Evolutionary conservation across 1,139 yeast genomes (phyloP).

Genomic region (Zygosaccharomyces sapae): DNA sequence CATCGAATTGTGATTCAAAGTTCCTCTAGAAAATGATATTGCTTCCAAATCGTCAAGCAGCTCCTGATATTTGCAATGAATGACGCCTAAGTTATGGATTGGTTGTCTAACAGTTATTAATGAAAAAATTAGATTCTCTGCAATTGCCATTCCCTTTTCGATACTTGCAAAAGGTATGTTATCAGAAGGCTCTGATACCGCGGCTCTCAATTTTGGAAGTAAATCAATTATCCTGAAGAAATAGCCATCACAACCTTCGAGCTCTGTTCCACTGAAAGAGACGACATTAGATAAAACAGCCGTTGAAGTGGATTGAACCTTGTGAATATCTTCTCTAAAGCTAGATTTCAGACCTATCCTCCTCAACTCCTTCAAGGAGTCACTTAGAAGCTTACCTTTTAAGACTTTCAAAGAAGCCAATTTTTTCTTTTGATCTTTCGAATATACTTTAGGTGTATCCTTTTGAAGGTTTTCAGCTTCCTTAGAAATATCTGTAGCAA

Average conservation of each 20-base stretch:
- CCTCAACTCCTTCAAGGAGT: slow-evolving; percentile 67
- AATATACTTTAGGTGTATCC: slow-evolving; percentile 71
- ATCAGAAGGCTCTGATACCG: slow-evolving; percentile 56
- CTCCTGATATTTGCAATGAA: slow-evolving; percentile 21
- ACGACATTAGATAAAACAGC: slow-evolving; percentile 54
- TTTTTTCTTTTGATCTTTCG: slow-evolving; percentile 69
- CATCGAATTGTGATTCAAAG: slow-evolving; percentile 16
- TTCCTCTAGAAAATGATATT: slow-evolving; percentile 20
- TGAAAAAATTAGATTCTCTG: slow-evolving; percentile 64
- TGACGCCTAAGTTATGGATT: slow-evolving; percentile 37
- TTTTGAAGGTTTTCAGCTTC: slow-evolving; percentile 61
- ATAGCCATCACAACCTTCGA: slow-evolving; percentile 52
- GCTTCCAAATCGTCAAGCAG: slow-evolving; percentile 23
- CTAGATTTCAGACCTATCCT: slow-evolving; percentile 70
- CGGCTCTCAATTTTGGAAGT: slow-evolving; percentile 70
- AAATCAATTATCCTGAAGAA: slow-evolving; percentile 73
- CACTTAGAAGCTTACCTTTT: slow-evolving; percentile 73
- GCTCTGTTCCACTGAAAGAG: slow-evolving; percentile 42
- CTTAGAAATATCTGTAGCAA: slow-evolving; percentile 50
- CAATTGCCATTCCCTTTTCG: slow-evolving; percentile 72
- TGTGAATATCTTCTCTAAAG: slow-evolving; percentile 60
- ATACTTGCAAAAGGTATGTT: slow-evolving; percentile 77
- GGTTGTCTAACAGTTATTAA: slow-evolving; percentile 50
- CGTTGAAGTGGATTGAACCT: slow-evolving; percentile 59
- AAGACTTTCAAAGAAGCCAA: slow-evolving; percentile 74